phyloP scores from a whole-genome alignment of 2,329 filamentous ascomycete species.

The Neofusicoccum ribis region DNA sequence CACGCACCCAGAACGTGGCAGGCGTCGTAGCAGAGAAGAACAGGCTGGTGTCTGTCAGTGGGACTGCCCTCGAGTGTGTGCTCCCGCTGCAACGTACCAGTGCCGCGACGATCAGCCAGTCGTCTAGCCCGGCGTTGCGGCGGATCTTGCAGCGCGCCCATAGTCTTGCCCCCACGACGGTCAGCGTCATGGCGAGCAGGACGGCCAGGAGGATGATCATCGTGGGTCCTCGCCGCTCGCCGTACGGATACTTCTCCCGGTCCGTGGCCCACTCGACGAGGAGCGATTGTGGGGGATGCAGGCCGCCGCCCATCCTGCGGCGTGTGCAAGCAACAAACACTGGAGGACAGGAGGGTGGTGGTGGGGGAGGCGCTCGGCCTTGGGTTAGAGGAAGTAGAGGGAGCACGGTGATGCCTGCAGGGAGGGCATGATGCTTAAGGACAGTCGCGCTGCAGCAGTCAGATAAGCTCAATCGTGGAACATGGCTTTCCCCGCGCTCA shows the following conservation, averaged over 20 bases:
- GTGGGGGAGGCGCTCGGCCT: not conserved
- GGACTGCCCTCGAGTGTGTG: not conserved
- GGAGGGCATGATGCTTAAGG: not conserved
- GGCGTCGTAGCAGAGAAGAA: not conserved
- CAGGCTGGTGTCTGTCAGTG: not conserved
- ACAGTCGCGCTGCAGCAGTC: not conserved
- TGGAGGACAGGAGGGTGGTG: not conserved
- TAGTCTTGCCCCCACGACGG: not conserved
- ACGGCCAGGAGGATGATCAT: not conserved
- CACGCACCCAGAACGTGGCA: not conserved
- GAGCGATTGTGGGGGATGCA: not conserved
- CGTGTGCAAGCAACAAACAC: not conserved
- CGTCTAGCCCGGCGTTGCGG: constrained; percentile 10
- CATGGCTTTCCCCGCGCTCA: not conserved
- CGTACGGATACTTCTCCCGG: not conserved
- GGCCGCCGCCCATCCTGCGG: not conserved
- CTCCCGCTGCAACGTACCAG: not conserved
- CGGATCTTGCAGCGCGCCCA: constrained; percentile 14
- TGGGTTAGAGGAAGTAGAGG: not conserved
- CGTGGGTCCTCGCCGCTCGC: not conserved
- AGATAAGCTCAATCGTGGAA: not conserved
- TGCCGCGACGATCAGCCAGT: not conserved
- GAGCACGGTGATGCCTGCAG: not conserved
- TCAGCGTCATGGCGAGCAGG: not conserved
- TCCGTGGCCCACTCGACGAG: not conserved